Evolutionary conservation across 257 asterid species (phyloP).

Genomic region (Solanum rostratum): DNA sequence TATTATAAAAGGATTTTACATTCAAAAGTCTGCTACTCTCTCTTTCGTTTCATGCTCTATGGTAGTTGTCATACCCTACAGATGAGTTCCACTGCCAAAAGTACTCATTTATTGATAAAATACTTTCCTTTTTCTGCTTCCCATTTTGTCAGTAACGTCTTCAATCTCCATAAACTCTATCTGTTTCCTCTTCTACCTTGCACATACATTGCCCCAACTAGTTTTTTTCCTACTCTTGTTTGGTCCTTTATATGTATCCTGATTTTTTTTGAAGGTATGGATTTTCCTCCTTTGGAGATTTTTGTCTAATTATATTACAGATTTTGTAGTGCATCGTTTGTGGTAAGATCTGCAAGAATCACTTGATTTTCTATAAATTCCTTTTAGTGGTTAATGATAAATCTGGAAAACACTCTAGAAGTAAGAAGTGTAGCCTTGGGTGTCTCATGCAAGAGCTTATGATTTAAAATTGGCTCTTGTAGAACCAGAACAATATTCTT

Average conservation of each 20-base stretch:
- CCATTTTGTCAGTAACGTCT: neutral
- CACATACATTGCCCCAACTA: neutral
- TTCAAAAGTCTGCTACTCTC: neutral
- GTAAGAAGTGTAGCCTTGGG: neutral
- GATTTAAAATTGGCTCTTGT: neutral
- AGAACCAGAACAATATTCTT: neutral
- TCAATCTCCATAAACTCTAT: neutral
- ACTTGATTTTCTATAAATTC: neutral
- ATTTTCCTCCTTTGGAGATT: neutral
- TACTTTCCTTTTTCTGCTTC: neutral
- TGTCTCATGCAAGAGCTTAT: neutral
- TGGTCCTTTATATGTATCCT: neutral
- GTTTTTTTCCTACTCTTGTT: neutral
- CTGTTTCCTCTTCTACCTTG: neutral
- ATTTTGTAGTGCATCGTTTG: neutral
- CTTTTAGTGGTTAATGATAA: neutral
- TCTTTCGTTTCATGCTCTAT: neutral
- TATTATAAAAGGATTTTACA: neutral
- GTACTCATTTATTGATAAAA: neutral
- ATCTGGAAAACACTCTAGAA: neutral
- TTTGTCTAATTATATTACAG: neutral
- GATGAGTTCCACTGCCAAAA: neutral
- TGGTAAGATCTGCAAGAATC: neutral
- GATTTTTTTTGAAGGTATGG: neutral
- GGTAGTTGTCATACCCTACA: neutral